Percentiles rank a stretch among this genome's conserved stretches.
Conservation (phyloP, 2,329 filamentous ascomycete species). For the Juglanconis sp. region DNA sequence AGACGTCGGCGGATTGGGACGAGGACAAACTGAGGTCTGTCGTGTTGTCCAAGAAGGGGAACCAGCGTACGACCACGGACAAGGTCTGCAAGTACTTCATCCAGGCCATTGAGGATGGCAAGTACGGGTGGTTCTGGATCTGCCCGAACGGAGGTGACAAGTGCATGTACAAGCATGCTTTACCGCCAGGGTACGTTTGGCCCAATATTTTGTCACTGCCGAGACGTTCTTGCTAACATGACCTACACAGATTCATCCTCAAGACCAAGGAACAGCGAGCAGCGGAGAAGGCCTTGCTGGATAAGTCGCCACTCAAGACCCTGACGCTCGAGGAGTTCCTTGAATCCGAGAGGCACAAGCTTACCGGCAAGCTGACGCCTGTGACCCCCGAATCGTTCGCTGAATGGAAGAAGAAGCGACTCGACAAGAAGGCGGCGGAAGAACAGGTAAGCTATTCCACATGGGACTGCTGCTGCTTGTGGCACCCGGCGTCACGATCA, state of each 20-base stretch:
- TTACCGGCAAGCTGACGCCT: conserved; percentile 86
- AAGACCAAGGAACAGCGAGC: conserved; percentile 97
- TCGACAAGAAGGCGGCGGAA: conserved; percentile 95
- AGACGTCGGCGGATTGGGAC: conserved; percentile 96
- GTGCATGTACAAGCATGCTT: conserved; percentile 97
- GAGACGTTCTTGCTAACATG: conserved; percentile 4
- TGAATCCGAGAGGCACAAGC: conserved; percentile 92
- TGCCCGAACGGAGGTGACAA: conserved; percentile 96
- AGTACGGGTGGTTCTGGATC: conserved; percentile 99
- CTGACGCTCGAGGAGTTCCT: conserved; percentile 96
- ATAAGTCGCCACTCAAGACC: conserved; percentile 92
- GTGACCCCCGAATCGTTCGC: conserved; percentile 91
- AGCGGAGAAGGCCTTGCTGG: conserved; percentile 90
- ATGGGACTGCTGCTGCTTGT: not conserved
- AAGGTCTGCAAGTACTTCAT: conserved; percentile 99
- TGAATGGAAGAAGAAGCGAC: conserved; percentile 92
- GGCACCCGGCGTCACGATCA: not conserved
- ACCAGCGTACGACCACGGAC: conserved; percentile 90
- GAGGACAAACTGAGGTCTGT: conserved; percentile 92
- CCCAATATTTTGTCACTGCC: not conserved
- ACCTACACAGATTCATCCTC: conserved; percentile 72
- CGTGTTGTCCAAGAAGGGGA: conserved; percentile 93
- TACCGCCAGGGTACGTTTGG: conserved; percentile 80
- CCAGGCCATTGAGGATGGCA: conserved; percentile 93
- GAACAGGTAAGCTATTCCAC: conserved; percentile 43